Evolutionary conservation across 352 stramenopile genomes (phyloP).

Genomic region (Albugo laibachii): DNA sequence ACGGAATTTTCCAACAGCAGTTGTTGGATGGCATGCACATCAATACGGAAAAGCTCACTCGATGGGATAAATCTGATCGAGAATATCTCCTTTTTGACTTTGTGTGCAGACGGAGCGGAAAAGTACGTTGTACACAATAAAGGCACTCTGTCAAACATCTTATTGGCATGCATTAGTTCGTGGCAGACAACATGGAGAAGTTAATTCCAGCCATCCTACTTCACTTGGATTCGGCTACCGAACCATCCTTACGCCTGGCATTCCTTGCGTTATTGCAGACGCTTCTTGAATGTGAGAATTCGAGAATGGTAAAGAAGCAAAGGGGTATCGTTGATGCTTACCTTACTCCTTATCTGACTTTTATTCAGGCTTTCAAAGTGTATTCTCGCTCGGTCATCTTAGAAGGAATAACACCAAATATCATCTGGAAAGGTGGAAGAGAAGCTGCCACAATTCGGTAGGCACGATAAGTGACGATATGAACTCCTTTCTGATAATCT

Average conservation of each 20-base stretch:
- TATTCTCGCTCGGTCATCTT: slow-evolving; percentile 38
- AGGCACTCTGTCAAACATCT: not conserved
- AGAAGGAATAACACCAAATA: slow-evolving; percentile 75
- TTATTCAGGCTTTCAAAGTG: slow-evolving; percentile 28
- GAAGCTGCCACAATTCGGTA: slow-evolving; percentile 74
- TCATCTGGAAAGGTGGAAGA: slow-evolving; percentile 74
- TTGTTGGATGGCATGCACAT: slow-evolving; percentile 33
- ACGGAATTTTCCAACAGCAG: slow-evolving; percentile 24
- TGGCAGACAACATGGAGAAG: slow-evolving; percentile 26
- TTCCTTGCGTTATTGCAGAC: slow-evolving; percentile 75
- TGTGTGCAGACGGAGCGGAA: slow-evolving; percentile 36
- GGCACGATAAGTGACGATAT: not conserved
- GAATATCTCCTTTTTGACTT: slow-evolving; percentile 59
- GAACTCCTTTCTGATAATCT: not conserved
- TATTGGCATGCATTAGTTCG: not conserved
- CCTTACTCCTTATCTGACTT: not conserved
- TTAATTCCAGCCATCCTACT: slow-evolving; percentile 41
- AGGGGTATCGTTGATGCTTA: not conserved
- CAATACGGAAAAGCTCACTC: slow-evolving; percentile 12
- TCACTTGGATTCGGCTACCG: slow-evolving; percentile 38
- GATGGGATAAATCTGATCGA: slow-evolving; percentile 42
- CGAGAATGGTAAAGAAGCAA: too few relatives aligned
- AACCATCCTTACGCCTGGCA: slow-evolving; percentile 51
- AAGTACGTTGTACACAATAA: not conserved
- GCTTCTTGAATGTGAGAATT: slow-evolving; percentile 21